Percentiles rank a stretch among this genome's conserved stretches.
Conservation (phyloP, 129 eudicot species). For the carrot (Daucus carota) region DH1_v3.0 NC_030388.2:1177501-1178000, state of each 20-base stretch:
- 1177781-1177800: neutral
- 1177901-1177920: conserved; percentile 70
- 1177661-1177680: neutral
- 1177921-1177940: conserved; percentile 72
- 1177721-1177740: neutral
- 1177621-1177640: neutral
- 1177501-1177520: too few relatives aligned
- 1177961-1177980: conserved; percentile 81
- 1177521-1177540: too few relatives aligned
- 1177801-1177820: neutral
- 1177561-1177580: too few relatives aligned
- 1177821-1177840: neutral
- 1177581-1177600: too few relatives aligned
- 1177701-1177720: neutral
- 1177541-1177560: too few relatives aligned
- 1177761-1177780: neutral
- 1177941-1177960: conserved; percentile 73
- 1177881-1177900: neutral
- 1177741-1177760: neutral
- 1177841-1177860: neutral
- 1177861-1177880: neutral
- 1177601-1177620: too few relatives aligned
- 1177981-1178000: conserved; percentile 88
- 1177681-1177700: neutral
- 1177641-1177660: neutral